phyloP scores from a whole-genome alignment of 768 basidiomycete species.

The Lentinus brumalis region DNA sequence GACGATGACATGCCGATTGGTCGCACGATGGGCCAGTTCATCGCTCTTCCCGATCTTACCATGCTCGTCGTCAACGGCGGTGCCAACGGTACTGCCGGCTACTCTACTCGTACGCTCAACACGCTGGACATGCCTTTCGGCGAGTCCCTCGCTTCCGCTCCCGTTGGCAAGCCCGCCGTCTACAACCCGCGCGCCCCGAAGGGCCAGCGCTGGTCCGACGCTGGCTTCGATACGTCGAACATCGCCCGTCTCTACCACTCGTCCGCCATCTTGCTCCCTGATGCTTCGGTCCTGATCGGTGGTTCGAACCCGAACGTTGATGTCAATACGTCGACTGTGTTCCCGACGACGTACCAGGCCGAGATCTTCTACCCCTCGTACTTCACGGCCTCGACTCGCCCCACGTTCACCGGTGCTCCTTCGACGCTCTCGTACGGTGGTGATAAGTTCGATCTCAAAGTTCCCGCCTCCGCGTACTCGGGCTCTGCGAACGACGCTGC shows the following conservation, averaged over 20 bases:
- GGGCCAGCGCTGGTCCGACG: conserved; percentile 75
- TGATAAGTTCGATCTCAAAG: conserved; percentile 68
- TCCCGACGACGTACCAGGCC: conserved; percentile 77
- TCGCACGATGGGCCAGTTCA: conserved; percentile 91
- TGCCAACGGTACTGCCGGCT: conserved; percentile 86
- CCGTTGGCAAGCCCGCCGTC: conserved; percentile 76
- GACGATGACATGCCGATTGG: conserved; percentile 77
- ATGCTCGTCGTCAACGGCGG: conserved; percentile 85
- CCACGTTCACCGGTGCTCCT: conserved; percentile 70
- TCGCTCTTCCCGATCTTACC: conserved; percentile 77
- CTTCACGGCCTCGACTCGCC: conserved; percentile 70
- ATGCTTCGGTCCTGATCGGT: conserved; percentile 82
- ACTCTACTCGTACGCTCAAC: conserved; percentile 50
- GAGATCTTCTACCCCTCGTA: conserved; percentile 94
- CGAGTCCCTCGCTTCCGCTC: conserved; percentile 77
- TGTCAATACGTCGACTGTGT: conserved; percentile 60
- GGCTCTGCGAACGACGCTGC: conserved; percentile 71
- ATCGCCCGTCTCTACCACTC: conserved; percentile 93
- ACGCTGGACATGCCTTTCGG: conserved; percentile 63
- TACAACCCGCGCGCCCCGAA: conserved; percentile 76
- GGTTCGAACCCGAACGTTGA: conserved; percentile 95
- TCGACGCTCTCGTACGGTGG: conserved; percentile 85
- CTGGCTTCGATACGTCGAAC: conserved; percentile 57
- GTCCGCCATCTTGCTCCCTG: conserved; percentile 84
- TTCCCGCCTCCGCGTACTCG: conserved; percentile 66